Base-by-base conservation (phyloP, 805 yeast genomes). In the Kregervanrija pseudodelftensis region DNA sequence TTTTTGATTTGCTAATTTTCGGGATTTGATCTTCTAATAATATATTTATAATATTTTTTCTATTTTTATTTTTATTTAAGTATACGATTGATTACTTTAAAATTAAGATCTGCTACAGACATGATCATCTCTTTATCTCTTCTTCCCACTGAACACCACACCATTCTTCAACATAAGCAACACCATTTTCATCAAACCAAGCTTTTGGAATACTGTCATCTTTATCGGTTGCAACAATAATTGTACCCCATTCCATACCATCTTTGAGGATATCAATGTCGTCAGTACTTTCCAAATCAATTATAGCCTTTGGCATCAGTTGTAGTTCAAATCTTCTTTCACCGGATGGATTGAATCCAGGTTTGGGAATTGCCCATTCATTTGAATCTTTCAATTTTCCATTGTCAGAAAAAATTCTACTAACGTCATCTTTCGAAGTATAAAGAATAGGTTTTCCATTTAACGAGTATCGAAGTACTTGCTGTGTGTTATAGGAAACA, bases 191-290 rank as follows among this genome's bases (percentile, higher is more conserved):
- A 39, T 55, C 59, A 10, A 44, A 37, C 42, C 43, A 47, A 16
- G 49, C 41, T 0, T 35, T 36, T 7, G 56, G 55, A 1, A 45
- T 41, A 37, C 41, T 42, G 37, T 55, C 59, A 9, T 49, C 49
- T 2, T 41, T 14, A 38, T 55, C 59, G 3, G 96, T 86, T 36
- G 81, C 85, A 1, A 91, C 85, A 22, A 87, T 67, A 30, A 93
- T 85, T 0, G 98, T 85, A 1, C 97, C 98, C 99, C 99, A 93
- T 50, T 91, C 95, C 95, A 91, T 91, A 11, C 98, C 97, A 33
- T 78, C 78, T 36, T 51, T 46, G 37, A 74, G 55, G 2, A 85
- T 67, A 55, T 63, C 72, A 53, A 66, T 56, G 44, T 31, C 41
- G 61, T 67, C 12, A 37, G 69, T 70, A 11, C 39, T 44, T 59